phyloP scores from a whole-genome alignment of 2,329 filamentous ascomycete species.

The Xylariaceae sp. region DNA sequence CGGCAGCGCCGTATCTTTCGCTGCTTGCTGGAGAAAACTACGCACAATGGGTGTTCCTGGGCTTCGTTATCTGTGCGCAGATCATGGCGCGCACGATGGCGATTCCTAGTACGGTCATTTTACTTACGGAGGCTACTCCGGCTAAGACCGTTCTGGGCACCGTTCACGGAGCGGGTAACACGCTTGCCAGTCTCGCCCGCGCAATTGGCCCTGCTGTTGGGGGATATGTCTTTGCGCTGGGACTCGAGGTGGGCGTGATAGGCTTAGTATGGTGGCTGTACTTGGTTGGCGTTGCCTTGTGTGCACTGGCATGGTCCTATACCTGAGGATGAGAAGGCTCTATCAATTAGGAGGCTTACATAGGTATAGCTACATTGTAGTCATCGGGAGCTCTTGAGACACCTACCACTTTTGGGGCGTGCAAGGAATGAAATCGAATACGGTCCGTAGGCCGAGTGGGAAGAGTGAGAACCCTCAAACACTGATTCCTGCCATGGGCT shows the following conservation, averaged over 20 bases:
- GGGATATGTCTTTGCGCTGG: conserved; percentile 31
- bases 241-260: conserved; percentile 27
- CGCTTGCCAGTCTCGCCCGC: conserved; percentile 30
- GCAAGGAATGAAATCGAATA: too few relatives aligned
- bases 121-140: conserved; percentile 39
- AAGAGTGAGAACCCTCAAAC: too few relatives aligned
- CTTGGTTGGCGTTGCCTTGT: conserved; percentile 27
- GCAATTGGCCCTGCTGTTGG: conserved; percentile 28
- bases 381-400: too few relatives aligned
- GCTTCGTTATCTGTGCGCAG: conserved; percentile 52
- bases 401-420: too few relatives aligned
- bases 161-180: conserved; percentile 36
- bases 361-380: too few relatives aligned
- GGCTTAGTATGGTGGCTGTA: conserved; percentile 34
- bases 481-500: too few relatives aligned
- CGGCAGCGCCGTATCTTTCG: conserved; percentile 56
- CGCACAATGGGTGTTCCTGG: conserved; percentile 52
- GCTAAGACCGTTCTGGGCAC: conserved; percentile 35
- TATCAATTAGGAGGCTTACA: not conserved
- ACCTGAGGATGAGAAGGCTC: conserved; percentile 17
- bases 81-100: conserved; percentile 59
- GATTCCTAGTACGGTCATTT: conserved; percentile 38
- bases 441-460: too few relatives aligned
- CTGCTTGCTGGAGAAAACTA: conserved; percentile 43
- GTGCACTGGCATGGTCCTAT: conserved; percentile 31